Percentiles rank a stretch among this genome's conserved stretches.
These are phyloP conservation scores for Aspergillus diversus DNA, from an alignment of 495 filamentous ascomycete genomes.

Conservation along the genomic window DNA sequence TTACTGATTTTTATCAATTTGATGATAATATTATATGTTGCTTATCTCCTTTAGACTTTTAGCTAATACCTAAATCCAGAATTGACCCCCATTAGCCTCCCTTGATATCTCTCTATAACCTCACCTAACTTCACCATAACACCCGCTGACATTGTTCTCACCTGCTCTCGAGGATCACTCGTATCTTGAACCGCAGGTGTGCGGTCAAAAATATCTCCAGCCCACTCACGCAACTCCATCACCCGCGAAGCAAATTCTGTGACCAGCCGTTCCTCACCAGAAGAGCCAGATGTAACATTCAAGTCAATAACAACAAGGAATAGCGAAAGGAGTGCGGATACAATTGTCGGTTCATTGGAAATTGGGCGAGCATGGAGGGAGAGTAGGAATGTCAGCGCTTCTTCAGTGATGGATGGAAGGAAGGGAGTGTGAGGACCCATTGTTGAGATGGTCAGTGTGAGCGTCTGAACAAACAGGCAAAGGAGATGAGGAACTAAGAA, in stretches of 20 bases:
- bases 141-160: conserved; percentile 70
- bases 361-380: conserved; percentile 46
- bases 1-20: no score
- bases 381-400: conserved; percentile 50
- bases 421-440: conserved; percentile 50
- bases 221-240: conserved; percentile 49
- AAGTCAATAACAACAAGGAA: conserved; percentile 82
- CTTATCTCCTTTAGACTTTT: no score
- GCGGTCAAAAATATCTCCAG: conserved; percentile 65
- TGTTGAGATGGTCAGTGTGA: conserved; percentile 54
- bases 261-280: conserved; percentile 71
- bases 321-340: conserved; percentile 75
- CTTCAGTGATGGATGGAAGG: conserved; percentile 48
- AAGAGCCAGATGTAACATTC: conserved; percentile 60
- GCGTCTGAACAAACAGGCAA: conserved; percentile 54
- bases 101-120: conserved; percentile 79
- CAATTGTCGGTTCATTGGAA: conserved; percentile 62
- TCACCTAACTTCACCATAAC: conserved; percentile 79
- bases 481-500: conserved; percentile 51
- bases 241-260: conserved; percentile 46
- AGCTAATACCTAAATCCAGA: conserved; percentile 49
- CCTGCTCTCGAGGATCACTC: conserved; percentile 40
- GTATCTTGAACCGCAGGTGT: conserved; percentile 58
- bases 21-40: no score
- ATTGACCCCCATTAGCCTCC: conserved; percentile 56